Evolutionary conservation across 2,329 filamentous ascomycete species (phyloP).

Genomic region (Trichoderma sp.): DNA sequence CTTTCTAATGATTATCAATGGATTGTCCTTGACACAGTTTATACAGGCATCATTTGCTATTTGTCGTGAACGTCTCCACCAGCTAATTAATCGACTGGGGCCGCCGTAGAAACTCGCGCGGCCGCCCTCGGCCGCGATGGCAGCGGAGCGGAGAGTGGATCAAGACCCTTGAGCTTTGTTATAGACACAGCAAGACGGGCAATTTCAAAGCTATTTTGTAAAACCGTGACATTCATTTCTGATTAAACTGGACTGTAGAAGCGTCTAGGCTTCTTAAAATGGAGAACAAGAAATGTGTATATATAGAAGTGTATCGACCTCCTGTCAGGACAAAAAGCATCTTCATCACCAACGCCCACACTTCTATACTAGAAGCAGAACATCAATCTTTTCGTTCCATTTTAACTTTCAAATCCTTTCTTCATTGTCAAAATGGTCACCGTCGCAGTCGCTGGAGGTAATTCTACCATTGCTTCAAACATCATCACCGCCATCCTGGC

Average conservation of each 20-base stretch:
- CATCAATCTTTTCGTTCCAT: neutral
- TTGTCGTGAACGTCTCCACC: neutral
- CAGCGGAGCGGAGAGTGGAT: neutral
- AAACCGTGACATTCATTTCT: neutral
- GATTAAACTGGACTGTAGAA: neutral
- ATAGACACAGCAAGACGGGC: neutral
- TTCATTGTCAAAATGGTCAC: slow-evolving; percentile 23
- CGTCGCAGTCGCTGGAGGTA: slow-evolving; percentile 20
- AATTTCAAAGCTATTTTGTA: too few species aligned
- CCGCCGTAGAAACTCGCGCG: neutral
- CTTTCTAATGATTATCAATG: neutral
- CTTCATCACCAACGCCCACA: neutral
- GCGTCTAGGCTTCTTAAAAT: neutral
- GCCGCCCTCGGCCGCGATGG: slow-evolving; percentile 3
- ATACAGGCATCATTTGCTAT: neutral
- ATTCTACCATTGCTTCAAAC: slow-evolving; percentile 22
- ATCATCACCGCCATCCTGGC: slow-evolving; percentile 24
- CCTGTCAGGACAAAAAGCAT: neutral
- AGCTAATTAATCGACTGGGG: neutral
- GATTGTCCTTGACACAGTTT: neutral
- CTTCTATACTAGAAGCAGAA: neutral
- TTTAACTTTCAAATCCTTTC: neutral
- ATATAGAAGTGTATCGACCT: neutral
- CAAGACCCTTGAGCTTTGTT: neutral
- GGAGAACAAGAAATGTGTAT: neutral